phyloP scores from a whole-genome alignment of 2,329 filamentous ascomycete genomes.

The Diaporthe sp. region DNA sequence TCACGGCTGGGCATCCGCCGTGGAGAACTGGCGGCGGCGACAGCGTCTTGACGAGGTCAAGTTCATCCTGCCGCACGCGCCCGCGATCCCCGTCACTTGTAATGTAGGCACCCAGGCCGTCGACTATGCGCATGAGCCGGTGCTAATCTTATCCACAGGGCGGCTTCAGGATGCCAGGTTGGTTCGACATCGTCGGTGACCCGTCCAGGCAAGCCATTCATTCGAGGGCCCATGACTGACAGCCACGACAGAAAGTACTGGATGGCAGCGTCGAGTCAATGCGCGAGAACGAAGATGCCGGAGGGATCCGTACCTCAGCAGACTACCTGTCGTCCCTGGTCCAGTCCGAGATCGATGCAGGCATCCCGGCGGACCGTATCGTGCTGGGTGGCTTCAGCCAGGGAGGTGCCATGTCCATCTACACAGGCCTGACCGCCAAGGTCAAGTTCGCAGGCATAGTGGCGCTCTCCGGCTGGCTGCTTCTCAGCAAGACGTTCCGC shows the following conservation, averaged over 20 bases:
- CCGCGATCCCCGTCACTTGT: slow-evolving; percentile 82
- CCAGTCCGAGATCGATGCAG: slow-evolving; percentile 80
- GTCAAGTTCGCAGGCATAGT: slow-evolving; percentile 89
- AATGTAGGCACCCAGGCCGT: slow-evolving; percentile 52
- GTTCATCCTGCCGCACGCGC: slow-evolving; percentile 94
- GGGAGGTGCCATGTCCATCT: slow-evolving; percentile 87
- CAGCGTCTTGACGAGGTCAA: slow-evolving; percentile 88
- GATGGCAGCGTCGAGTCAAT: slow-evolving; percentile 43
- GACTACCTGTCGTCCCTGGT: slow-evolving; percentile 84
- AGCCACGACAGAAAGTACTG: slow-evolving; percentile 32
- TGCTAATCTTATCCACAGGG: slow-evolving; percentile 28
- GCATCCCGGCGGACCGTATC: slow-evolving; percentile 85
- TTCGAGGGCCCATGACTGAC: background rate
- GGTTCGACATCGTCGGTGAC: slow-evolving; percentile 80
- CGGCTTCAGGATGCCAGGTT: slow-evolving; percentile 85
- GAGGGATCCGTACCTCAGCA: slow-evolving; percentile 78
- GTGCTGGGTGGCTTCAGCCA: slow-evolving; percentile 88
- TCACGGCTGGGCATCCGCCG: slow-evolving; percentile 81
- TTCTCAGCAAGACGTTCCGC: slow-evolving; percentile 65
- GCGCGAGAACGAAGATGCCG: slow-evolving; percentile 63
- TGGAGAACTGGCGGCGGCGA: slow-evolving; percentile 86
- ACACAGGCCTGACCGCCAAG: slow-evolving; percentile 79
- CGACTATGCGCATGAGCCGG: background rate
- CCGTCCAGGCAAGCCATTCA: background rate
- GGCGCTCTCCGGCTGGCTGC: slow-evolving; percentile 83